Evolutionary conservation across 1,284 basidiomycete species (phyloP).

Genomic region (Ganoderma sinense): DNA sequence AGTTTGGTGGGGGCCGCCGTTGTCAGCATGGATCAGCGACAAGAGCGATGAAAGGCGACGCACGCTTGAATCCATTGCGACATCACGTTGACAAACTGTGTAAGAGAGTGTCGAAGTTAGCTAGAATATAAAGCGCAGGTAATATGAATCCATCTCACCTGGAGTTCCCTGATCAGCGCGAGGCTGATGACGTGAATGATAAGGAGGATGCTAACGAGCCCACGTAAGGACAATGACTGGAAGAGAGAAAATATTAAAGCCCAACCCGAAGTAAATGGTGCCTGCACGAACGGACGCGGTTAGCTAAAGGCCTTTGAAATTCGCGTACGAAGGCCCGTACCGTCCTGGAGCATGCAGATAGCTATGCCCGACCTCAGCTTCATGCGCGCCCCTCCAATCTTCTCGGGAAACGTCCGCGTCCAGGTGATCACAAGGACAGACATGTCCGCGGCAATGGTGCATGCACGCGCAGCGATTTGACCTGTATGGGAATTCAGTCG

Average conservation of each 20-base stretch:
- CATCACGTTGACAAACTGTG: not conserved
- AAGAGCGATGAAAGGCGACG: not conserved
- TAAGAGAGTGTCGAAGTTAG: not conserved
- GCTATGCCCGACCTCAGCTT: not conserved
- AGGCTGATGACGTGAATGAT: not conserved
- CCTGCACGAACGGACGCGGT: not conserved
- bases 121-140: not conserved
- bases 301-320: not conserved
- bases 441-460: not conserved
- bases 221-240: not conserved
- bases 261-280: not conserved
- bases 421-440: not conserved
- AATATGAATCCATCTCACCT: not conserved
- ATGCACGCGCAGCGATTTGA: not conserved
- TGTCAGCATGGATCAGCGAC: too few relatives aligned
- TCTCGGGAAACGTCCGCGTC: not conserved
- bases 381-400: not conserved
- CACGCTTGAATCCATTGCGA: not conserved
- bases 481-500: not conserved
- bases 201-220: not conserved
- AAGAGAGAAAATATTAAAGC: not conserved
- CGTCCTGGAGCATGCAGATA: not conserved
- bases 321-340: not conserved
- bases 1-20: not conserved
- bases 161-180: not conserved